These are phyloP conservation scores for Russula virescens DNA, from an alignment of 768 basidiomycete genomes.

Conservation along the genomic window DNA sequence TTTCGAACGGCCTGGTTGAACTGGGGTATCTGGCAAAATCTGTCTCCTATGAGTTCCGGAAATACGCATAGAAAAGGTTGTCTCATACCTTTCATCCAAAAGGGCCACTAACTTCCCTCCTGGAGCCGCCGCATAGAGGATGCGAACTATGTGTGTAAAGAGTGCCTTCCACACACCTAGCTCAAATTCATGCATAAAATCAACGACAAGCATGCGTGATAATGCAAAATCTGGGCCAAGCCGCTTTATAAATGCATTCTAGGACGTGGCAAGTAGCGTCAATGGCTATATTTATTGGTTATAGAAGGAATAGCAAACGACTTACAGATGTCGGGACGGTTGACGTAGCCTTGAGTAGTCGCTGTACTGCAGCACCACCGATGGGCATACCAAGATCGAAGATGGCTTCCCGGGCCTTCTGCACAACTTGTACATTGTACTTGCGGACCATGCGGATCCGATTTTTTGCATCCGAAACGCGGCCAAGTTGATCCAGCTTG, in stretches of 20 bases:
- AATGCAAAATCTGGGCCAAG: neutral
- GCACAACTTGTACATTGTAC: neutral
- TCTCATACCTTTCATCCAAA: too few species aligned
- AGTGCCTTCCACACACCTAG: too few species aligned
- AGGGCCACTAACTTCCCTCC: too few species aligned
- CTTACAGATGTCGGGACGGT: neutral
- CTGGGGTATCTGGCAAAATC: too few species aligned
- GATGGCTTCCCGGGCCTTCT: neutral
- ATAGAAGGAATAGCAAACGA: neutral
- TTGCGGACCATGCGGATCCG: neutral
- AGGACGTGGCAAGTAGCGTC: neutral
- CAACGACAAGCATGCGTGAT: neutral
- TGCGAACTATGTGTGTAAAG: too few species aligned
- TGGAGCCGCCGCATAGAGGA: too few species aligned
- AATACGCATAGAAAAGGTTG: too few species aligned
- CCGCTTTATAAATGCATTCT: neutral
- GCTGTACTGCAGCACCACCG: neutral
- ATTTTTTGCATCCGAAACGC: neutral
- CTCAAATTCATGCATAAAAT: too few species aligned
- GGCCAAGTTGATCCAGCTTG: neutral
- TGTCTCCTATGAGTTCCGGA: too few species aligned
- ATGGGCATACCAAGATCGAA: neutral
- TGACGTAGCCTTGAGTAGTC: neutral
- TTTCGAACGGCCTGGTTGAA: neutral
- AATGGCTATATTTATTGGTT: neutral